Percentiles rank a stretch among this genome's conserved stretches.
Conservation (phyloP, 495 filamentous ascomycete species). For the Tuber melanosporum region DNA sequence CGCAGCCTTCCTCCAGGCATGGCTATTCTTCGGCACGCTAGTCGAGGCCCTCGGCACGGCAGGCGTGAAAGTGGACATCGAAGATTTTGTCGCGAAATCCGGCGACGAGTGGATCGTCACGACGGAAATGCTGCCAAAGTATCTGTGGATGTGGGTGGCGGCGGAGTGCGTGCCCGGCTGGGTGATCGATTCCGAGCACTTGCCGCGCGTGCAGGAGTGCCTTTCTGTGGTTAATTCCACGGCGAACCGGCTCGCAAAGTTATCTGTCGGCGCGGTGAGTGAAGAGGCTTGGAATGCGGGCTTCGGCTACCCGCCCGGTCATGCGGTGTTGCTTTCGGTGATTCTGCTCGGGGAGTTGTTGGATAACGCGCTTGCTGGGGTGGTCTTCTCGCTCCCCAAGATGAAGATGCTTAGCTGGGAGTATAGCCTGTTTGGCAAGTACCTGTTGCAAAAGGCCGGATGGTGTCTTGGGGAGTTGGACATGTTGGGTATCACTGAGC, state of each 20-base stretch:
- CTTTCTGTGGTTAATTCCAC: conserved; percentile 6
- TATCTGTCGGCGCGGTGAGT: not conserved
- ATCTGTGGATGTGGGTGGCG: conserved; percentile 10
- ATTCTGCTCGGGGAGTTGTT: not conserved
- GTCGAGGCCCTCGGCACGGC: not conserved
- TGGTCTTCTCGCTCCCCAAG: not conserved
- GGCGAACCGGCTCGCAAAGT: not conserved
- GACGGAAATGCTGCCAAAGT: not conserved
- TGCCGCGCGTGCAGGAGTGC: conserved; percentile 1
- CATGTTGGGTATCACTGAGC: not conserved
- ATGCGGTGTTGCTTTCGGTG: not conserved
- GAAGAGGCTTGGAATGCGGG: not conserved
- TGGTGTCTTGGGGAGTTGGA: conserved; percentile 11
- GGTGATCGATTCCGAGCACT: conserved; percentile 10
- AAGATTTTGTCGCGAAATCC: not conserved
- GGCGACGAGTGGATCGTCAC: not conserved
- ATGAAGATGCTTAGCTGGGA: conserved; percentile 1
- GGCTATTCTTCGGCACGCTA: conserved; percentile 15
- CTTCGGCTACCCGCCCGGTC: not conserved
- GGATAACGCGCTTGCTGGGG: not conserved
- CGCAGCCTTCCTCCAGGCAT: conserved; percentile 10
- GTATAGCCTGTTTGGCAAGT: conserved; percentile 4
- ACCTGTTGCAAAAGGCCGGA: not conserved
- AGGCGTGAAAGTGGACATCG: not conserved
- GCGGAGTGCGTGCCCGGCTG: conserved; percentile 8